Evolutionary conservation across 164 flowering plant species (phyloP).

Genomic region (Liquidambar formosana): DNA sequence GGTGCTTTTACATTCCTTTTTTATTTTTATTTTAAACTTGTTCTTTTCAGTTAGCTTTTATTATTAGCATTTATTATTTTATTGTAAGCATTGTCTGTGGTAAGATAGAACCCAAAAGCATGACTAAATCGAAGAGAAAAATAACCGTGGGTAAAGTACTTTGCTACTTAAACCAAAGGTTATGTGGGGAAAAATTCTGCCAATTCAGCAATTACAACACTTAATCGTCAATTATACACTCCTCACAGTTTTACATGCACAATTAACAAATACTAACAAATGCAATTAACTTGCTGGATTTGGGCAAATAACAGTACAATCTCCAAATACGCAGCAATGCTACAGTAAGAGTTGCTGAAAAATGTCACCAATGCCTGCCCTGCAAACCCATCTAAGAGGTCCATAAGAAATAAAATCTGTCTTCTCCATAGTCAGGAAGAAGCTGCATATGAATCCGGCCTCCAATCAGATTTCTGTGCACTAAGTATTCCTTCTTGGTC

Average conservation of each 20-base stretch:
- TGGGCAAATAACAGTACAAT: neutral
- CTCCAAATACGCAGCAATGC: neutral
- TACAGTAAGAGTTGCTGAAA: neutral
- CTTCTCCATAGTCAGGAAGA: conserved; percentile 30
- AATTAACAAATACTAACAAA: neutral
- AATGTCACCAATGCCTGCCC: neutral
- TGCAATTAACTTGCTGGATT: neutral
- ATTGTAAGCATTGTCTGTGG: too few species aligned
- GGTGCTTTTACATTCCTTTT: too few species aligned
- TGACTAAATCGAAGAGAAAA: too few species aligned
- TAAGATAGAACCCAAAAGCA: too few species aligned
- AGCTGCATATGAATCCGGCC: conserved; percentile 47
- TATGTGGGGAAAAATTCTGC: neutral
- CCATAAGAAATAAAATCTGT: too few species aligned
- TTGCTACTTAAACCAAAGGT: conserved; percentile 1
- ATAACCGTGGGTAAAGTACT: neutral
- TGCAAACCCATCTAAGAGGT: too few species aligned
- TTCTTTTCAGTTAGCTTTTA: too few species aligned
- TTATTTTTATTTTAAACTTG: too few species aligned
- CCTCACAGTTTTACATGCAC: neutral
- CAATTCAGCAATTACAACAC: neutral
- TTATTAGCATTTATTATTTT: too few species aligned
- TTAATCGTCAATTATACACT: neutral
- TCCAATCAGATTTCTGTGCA: conserved; percentile 72
- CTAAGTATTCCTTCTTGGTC: conserved; percentile 69